These are phyloP conservation scores for Aureobasidium sp. DNA, from an alignment of 2,329 filamentous ascomycete species.

Conservation along the genomic window DNA sequence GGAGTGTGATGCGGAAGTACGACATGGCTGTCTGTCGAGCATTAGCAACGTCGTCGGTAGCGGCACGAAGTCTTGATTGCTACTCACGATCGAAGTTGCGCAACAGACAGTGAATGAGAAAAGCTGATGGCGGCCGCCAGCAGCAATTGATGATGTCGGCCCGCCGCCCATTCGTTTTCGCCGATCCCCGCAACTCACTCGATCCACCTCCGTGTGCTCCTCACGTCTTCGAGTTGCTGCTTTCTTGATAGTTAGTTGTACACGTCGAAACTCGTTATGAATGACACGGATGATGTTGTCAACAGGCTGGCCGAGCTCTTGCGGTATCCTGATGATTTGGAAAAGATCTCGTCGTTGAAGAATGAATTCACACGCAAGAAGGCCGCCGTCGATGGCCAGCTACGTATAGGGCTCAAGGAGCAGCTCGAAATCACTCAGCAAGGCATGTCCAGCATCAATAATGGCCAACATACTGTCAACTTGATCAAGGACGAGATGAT, in stretches of 20 bases:
- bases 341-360: conserved; percentile 87
- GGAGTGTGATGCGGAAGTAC: conserved; percentile 85
- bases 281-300: conserved; percentile 27
- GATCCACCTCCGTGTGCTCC: background rate
- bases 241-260: background rate
- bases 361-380: conserved; percentile 94
- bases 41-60: background rate
- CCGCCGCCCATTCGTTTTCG: background rate
- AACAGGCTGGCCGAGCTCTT: conserved; percentile 83
- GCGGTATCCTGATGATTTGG: conserved; percentile 90
- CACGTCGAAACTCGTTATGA: conserved; percentile 21
- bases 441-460: conserved; percentile 80
- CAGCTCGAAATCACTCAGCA: conserved; percentile 92
- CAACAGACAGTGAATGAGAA: background rate
- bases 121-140: background rate
- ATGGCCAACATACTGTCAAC: conserved; percentile 86
- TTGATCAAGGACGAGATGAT: conserved; percentile 97
- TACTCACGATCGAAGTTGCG: background rate
- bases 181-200: background rate
- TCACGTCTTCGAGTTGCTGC: background rate
- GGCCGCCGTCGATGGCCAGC: conserved; percentile 78
- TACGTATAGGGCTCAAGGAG: conserved; percentile 79
- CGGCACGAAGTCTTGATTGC: background rate
- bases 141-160: background rate
- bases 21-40: conserved; percentile 47